Base-by-base conservation (phyloP, 129 eudicot genomes). In the Centella asiatica region DNA sequence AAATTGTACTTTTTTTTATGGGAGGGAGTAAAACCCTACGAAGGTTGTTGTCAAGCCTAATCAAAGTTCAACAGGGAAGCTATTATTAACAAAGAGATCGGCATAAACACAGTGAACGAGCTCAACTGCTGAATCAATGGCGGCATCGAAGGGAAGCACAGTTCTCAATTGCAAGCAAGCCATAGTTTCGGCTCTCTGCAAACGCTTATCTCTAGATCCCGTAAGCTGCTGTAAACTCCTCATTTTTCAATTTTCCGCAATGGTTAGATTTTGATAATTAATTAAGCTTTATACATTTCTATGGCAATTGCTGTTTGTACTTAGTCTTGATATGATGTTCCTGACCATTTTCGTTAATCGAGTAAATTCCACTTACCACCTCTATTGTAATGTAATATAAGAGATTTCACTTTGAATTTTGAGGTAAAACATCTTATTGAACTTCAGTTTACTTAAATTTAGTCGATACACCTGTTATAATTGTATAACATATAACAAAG, bases 181-280 rank as follows among this genome's bases (percentile, higher is more conserved):
- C 53, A 74, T 86, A 34, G 77, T 81, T 47, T 67, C 68, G 19
- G 85, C 86, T 67, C 83, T 85, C 66, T 90, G 95, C 47, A 83
- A 78, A 69, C 68, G 56, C 48, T 72, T 73, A 72, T 69, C 78
- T 23, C 22, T 90, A 9, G 88, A 89, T 62, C 77, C 95, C 13
- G 95, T 85, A 80, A 78, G 84, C 57, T 66, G 20, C 52, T 50
- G 1, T 28, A 33, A 50, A 14, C 48, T 1, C 19, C 39, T 26
- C 7, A 23, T 7, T 51, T 17, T 20, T 27, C 7, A 8, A 20
- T 17, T 47, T 68, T 14, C 15, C 18, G 29, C 11, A 44, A 28
- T 49, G 2, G 18, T 40, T 42, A 15, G 19, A 52, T 44, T 42
- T 32, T 26, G 62, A 17, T 17, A 10, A 11, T 28, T 10, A 14